These are phyloP conservation scores for Lichenothelia convexa DNA, from an alignment of 495 filamentous ascomycete genomes.

Conservation along the genomic window DNA sequence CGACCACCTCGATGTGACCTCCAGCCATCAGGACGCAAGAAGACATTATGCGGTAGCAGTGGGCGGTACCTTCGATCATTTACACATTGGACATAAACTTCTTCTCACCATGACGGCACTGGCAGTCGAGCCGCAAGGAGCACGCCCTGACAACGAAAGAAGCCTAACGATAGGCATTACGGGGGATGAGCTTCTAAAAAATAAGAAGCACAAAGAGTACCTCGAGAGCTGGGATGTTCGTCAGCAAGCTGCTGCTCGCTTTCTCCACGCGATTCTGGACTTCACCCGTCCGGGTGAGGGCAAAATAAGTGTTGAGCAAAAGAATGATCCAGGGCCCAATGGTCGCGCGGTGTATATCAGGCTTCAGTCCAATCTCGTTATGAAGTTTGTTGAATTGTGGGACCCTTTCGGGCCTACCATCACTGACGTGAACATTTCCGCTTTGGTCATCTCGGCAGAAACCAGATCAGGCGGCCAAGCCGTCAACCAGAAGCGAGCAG, in stretches of 20 bases:
- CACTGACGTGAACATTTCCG: constrained; percentile 59
- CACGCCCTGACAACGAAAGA: constrained; percentile 20
- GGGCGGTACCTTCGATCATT: constrained; percentile 90
- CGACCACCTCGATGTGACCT: constrained; percentile 4
- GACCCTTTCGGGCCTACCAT: constrained; percentile 88
- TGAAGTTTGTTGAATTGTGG: constrained; percentile 67
- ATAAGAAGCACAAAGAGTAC: constrained; percentile 70
- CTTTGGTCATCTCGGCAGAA: constrained; percentile 76
- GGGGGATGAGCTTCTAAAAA: constrained; percentile 63
- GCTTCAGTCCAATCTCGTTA: constrained; percentile 27
- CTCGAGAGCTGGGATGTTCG: constrained; percentile 64
- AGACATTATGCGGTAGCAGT: constrained; percentile 48
- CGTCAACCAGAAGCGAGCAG: constrained; percentile 61
- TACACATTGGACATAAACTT: constrained; percentile 91
- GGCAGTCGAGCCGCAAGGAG: constrained; percentile 24
- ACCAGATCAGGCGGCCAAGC: constrained; percentile 66
- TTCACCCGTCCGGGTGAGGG: constrained; percentile 22
- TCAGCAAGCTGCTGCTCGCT: constrained; percentile 45
- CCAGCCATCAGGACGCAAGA: too few relatives aligned
- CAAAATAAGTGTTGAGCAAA: constrained; percentile 14
- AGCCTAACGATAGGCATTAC: constrained; percentile 71
- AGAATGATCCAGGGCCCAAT: constrained; percentile 27
- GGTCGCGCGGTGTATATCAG: constrained; percentile 31
- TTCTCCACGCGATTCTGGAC: constrained; percentile 53
- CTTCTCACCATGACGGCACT: constrained; percentile 72